Evolutionary conservation across 768 basidiomycete genomes (phyloP).

Genomic region (Exsudoporus frostii): DNA sequence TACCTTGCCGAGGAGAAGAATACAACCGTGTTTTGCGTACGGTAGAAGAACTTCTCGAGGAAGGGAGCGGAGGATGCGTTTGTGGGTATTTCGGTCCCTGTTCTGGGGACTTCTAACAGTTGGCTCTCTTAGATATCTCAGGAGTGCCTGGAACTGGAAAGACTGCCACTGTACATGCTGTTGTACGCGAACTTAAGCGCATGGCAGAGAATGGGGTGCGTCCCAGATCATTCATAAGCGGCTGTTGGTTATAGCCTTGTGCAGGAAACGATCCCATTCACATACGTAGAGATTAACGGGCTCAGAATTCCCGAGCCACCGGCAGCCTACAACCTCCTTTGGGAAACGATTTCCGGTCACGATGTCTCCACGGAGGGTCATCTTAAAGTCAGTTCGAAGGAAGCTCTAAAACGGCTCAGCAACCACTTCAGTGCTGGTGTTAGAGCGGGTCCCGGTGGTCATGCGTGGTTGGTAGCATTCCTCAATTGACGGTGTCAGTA

Average conservation of each 20-base stretch:
- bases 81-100: conserved; percentile 50
- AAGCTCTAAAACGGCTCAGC: conserved; percentile 76
- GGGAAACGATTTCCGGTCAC: conserved; percentile 89
- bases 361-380: conserved; percentile 60
- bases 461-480: conserved; percentile 70
- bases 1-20: conserved; percentile 89
- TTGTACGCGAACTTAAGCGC: conserved; percentile 83
- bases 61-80: conserved; percentile 92
- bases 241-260: not conserved
- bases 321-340: conserved; percentile 89
- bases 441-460: conserved; percentile 69
- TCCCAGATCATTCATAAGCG: not conserved
- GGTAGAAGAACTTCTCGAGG: conserved; percentile 84
- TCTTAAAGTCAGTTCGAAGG: conserved; percentile 69
- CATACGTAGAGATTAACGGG: conserved; percentile 97
- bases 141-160: conserved; percentile 99
- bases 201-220: conserved; percentile 81
- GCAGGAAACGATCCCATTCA: conserved; percentile 91
- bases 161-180: conserved; percentile 94
- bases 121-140: conserved; percentile 70
- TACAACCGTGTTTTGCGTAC: conserved; percentile 70
- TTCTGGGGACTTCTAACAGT: conserved; percentile 1
- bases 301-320: conserved; percentile 88
- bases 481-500: not conserved
- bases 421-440: conserved; percentile 69